These are phyloP conservation scores for Russula earlei DNA, from an alignment of 768 basidiomycete species.

Conservation along the genomic window DNA sequence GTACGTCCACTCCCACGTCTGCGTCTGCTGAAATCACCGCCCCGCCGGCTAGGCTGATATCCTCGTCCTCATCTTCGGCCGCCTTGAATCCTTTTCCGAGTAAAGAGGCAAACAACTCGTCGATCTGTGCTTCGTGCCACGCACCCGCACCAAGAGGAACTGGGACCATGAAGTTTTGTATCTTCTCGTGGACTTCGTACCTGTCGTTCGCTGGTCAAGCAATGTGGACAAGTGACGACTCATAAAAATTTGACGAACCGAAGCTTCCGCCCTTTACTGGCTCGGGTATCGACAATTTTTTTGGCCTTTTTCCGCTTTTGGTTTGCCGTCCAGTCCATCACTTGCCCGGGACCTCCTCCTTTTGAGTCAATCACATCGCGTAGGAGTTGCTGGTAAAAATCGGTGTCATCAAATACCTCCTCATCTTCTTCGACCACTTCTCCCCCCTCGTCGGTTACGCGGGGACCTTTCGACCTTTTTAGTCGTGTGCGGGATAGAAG, in stretches of 20 bases:
- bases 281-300: conserved; percentile 78
- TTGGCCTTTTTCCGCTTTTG: conserved; percentile 66
- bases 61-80: background rate
- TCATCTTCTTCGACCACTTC: conserved; percentile 30
- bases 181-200: conserved; percentile 91
- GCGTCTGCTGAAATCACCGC: too few species aligned
- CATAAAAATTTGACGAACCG: conserved; percentile 38
- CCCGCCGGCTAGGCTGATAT: too few species aligned
- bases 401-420: conserved; percentile 77
- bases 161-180: conserved; percentile 96
- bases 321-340: conserved; percentile 51
- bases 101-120: conserved; percentile 85
- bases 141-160: conserved; percentile 46
- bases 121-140: conserved; percentile 96
- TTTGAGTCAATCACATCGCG: conserved; percentile 81
- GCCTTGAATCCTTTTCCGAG: conserved; percentile 52
- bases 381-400: conserved; percentile 88
- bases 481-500: conserved; percentile 56
- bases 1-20: background rate
- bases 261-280: conserved; percentile 90
- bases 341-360: conserved; percentile 33
- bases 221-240: background rate
- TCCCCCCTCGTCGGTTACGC: conserved; percentile 29
- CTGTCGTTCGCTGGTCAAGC: conserved; percentile 30
- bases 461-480: conserved; percentile 38